A percentile compares a stretch with the other conserved stretches of the same genome.
These are phyloP conservation scores for Melanogaster broomeanus DNA, from an alignment of 768 basidiomycete genomes.

Conservation along the genomic window DNA sequence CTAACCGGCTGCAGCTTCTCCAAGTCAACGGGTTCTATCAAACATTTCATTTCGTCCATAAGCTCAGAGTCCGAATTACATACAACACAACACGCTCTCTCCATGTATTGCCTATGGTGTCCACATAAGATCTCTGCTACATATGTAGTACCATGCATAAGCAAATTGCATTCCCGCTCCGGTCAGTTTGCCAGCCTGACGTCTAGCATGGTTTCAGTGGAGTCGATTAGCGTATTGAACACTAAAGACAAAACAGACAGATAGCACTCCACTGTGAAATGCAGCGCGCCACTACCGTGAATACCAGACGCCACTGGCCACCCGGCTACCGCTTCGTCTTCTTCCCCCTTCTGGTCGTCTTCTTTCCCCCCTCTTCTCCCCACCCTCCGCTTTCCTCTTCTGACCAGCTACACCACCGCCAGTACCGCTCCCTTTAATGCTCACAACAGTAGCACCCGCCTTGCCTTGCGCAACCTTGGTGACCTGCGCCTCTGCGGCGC, in stretches of 20 bases:
- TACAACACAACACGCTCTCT: neutral
- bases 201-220: too few species aligned
- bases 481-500: constrained; percentile 72
- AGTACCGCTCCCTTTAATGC: constrained; percentile 53
- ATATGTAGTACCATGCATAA: too few species aligned
- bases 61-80: neutral
- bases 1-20: too few species aligned
- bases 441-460: constrained; percentile 71
- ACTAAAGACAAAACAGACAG: too few species aligned
- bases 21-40: too few species aligned
- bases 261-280: too few species aligned
- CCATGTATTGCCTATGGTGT: neutral
- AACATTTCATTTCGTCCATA: neutral
- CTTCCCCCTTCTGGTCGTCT: constrained; percentile 48
- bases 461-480: constrained; percentile 42
- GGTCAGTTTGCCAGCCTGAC: too few species aligned
- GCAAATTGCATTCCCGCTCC: too few species aligned
- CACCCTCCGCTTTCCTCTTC: constrained; percentile 58
- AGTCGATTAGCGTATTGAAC: too few species aligned
- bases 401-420: constrained; percentile 37
- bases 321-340: constrained; percentile 36
- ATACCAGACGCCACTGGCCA: too few species aligned
- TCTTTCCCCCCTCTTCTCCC: constrained; percentile 43
- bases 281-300: too few species aligned
- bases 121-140: too few species aligned